phyloP scores from a whole-genome alignment of 768 basidiomycete genomes.

The Suillus brevipes region DNA sequence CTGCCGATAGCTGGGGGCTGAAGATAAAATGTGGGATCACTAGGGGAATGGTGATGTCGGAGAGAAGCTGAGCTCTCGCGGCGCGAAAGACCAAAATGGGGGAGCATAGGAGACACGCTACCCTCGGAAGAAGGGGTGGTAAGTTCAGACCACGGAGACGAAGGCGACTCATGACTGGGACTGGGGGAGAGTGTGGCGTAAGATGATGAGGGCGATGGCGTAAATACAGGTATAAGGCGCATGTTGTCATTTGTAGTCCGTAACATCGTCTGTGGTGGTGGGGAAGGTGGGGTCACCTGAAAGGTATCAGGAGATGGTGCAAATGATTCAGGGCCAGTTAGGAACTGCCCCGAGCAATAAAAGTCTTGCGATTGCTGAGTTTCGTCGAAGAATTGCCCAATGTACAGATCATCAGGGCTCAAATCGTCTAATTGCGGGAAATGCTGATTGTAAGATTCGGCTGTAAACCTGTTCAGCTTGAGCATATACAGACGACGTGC shows the following conservation, averaged over 20 bases:
- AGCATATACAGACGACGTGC: background rate
- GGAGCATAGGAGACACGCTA: conserved; percentile 3
- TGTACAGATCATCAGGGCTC: background rate
- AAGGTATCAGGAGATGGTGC: conserved; percentile 9
- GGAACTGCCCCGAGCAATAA: background rate
- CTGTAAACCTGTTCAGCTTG: background rate
- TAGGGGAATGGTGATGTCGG: background rate
- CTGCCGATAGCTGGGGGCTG: background rate
- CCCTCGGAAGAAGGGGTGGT: conserved; percentile 18
- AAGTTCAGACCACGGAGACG: conserved; percentile 19
- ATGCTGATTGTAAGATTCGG: background rate
- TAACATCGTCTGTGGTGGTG: background rate
- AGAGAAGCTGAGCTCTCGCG: background rate
- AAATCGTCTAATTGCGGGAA: background rate
- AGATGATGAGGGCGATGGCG: conserved; percentile 29
- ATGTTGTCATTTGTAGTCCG: background rate
- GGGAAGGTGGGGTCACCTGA: background rate
- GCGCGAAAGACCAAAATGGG: background rate
- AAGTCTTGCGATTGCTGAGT: background rate
- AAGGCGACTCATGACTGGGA: conserved; percentile 14
- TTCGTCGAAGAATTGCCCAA: background rate
- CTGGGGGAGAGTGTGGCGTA: conserved; percentile 26
- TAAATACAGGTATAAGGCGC: background rate
- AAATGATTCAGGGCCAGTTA: conserved; percentile 11
- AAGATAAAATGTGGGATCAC: conserved; percentile 9